Evolutionary conservation across 352 stramenopile species (phyloP).

Genomic region (Globisporangium lucens): DNA sequence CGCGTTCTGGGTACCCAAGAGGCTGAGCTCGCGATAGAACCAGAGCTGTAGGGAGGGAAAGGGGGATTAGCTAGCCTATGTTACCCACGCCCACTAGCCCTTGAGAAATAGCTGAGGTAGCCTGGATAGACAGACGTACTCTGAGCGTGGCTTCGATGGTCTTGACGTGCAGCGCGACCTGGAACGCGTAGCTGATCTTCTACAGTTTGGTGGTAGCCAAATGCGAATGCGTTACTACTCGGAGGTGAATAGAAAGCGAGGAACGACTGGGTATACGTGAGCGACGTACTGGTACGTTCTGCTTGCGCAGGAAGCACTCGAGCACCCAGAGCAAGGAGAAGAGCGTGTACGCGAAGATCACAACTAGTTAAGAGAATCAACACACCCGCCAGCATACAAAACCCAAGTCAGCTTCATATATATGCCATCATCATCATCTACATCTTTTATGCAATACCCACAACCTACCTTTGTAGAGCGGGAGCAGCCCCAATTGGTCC

Average conservation of each 20-base stretch:
- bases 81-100: not conserved
- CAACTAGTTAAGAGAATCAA: slow-evolving; percentile 18
- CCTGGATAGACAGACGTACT: slow-evolving; percentile 14
- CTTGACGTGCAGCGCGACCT: slow-evolving; percentile 48
- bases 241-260: not conserved
- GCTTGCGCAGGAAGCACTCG: slow-evolving; percentile 38
- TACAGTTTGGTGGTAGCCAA: slow-evolving; percentile 14
- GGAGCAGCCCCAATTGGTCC: slow-evolving; percentile 50
- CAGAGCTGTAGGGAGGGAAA: slow-evolving; percentile 27
- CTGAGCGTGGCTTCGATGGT: slow-evolving; percentile 46
- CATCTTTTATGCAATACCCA: not conserved
- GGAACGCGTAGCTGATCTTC: slow-evolving; percentile 54
- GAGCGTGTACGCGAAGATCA: slow-evolving; percentile 42
- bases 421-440: not conserved
- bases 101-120: not conserved
- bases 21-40: slow-evolving; percentile 46
- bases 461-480: slow-evolving; percentile 50
- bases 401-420: not conserved
- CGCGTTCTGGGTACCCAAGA: slow-evolving; percentile 24
- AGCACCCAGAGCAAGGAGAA: slow-evolving; percentile 44
- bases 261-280: not conserved
- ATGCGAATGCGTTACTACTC: not conserved
- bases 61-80: not conserved
- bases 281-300: slow-evolving; percentile 38
- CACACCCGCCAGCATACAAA: not conserved